Conservation (phyloP, 805 yeast genomes). For the Candida rishiriensis region DNA sequence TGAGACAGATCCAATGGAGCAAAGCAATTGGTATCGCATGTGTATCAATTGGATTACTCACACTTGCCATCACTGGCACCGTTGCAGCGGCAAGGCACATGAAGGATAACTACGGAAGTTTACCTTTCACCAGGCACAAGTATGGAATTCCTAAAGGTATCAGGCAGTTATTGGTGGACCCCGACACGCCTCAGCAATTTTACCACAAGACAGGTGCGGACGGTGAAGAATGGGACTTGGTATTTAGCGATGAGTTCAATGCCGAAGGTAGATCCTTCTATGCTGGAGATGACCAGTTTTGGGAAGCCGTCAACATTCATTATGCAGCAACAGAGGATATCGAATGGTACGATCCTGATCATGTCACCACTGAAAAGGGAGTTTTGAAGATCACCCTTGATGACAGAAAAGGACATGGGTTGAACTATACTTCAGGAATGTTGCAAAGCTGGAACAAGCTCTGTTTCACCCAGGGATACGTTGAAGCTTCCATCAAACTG, state of each 20-base stretch:
- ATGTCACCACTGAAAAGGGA: conserved; percentile 73
- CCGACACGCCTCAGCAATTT: conserved; percentile 55
- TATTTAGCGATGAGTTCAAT: conserved; percentile 85
- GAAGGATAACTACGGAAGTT: neutral
- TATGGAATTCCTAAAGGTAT: conserved; percentile 2
- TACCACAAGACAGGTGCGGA: conserved; percentile 39
- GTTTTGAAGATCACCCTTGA: conserved; percentile 67
- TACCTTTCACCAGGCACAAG: neutral
- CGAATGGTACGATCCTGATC: conserved; percentile 96
- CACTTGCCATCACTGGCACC: conserved; percentile 1
- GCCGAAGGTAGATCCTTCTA: conserved; percentile 87
- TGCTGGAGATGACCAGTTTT: conserved; percentile 87
- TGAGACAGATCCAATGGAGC: conserved; percentile 3
- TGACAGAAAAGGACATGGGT: conserved; percentile 72
- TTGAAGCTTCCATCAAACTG: conserved; percentile 71
- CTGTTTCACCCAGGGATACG: conserved; percentile 79
- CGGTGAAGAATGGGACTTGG: conserved; percentile 64
- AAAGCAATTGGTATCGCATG: conserved; percentile 3
- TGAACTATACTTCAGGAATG: conserved; percentile 88
- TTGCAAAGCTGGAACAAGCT: conserved; percentile 87
- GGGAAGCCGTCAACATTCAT: conserved; percentile 78
- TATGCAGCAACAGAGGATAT: conserved; percentile 86
- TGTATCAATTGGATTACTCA: conserved; percentile 2
- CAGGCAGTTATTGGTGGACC: conserved; percentile 40
- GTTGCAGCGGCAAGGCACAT: neutral